Evolutionary conservation across 2,329 filamentous ascomycete species (phyloP).

Genomic region (Penicillium sp.): DNA sequence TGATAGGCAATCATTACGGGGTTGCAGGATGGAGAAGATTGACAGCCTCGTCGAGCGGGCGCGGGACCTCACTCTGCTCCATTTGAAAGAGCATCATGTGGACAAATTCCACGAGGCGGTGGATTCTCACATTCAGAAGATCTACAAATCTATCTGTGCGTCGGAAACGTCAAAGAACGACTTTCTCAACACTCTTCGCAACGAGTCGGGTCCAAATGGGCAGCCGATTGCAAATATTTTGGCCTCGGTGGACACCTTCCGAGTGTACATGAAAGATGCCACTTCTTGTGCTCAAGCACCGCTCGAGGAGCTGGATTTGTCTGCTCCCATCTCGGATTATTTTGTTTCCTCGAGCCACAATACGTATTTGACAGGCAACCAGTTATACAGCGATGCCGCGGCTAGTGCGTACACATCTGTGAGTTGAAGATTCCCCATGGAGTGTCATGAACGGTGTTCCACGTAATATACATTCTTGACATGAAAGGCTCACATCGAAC

Average conservation of each 20-base stretch:
- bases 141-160: slow-evolving; percentile 35
- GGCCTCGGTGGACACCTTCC: slow-evolving; percentile 46
- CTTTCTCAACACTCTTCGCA: slow-evolving; percentile 29
- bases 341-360: slow-evolving; percentile 96
- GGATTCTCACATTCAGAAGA: slow-evolving; percentile 35
- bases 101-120: slow-evolving; percentile 35
- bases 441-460: background rate
- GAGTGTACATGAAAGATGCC: slow-evolving; percentile 51
- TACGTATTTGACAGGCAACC: slow-evolving; percentile 86
- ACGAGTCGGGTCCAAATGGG: slow-evolving; percentile 8
- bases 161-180: slow-evolving; percentile 19
- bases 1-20: background rate
- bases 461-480: background rate
- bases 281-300: slow-evolving; percentile 46
- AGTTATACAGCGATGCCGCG: slow-evolving; percentile 75
- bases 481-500: background rate
- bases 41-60: slow-evolving; percentile 22
- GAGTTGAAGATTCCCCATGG: slow-evolving; percentile 33
- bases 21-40: slow-evolving; percentile 19
- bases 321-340: slow-evolving; percentile 78
- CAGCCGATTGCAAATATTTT: slow-evolving; percentile 19
- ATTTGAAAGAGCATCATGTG: slow-evolving; percentile 4
- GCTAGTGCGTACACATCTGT: slow-evolving; percentile 77
- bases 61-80: slow-evolving; percentile 18
- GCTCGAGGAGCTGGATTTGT: slow-evolving; percentile 56